phyloP scores from a whole-genome alignment of 495 filamentous ascomycete species.

The Penicillium desertorum region DNA sequence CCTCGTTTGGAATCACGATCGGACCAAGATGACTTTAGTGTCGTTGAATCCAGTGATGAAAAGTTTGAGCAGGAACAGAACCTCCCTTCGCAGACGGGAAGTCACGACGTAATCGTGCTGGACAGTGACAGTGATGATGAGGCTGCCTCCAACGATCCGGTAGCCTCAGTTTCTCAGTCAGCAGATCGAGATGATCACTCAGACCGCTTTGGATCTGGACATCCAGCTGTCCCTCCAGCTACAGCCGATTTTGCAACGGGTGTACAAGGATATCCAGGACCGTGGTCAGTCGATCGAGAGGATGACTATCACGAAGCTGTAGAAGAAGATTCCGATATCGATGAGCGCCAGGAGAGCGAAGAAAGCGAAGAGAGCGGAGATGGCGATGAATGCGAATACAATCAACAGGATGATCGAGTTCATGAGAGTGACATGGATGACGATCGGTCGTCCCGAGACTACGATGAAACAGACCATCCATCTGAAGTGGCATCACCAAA shows the following conservation, averaged over 20 bases:
- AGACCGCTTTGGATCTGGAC: neutral
- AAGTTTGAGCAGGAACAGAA: slow-evolving; percentile 4
- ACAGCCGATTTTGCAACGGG: neutral
- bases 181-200: slow-evolving; percentile 1
- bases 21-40: slow-evolving; percentile 21
- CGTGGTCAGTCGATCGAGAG: slow-evolving; percentile 4
- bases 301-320: slow-evolving; percentile 2
- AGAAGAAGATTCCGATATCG: slow-evolving; percentile 13
- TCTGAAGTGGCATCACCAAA: neutral
- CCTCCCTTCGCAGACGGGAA: slow-evolving; percentile 8
- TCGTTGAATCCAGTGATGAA: slow-evolving; percentile 13
- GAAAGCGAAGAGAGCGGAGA: slow-evolving; percentile 10
- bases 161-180: neutral
- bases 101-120: slow-evolving; percentile 40
- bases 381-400: slow-evolving; percentile 7
- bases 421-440: slow-evolving; percentile 23
- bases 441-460: slow-evolving; percentile 18
- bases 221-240: neutral
- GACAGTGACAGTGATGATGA: slow-evolving; percentile 50
- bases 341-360: slow-evolving; percentile 10
- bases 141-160: slow-evolving; percentile 15
- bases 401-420: slow-evolving; percentile 13
- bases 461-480: neutral
- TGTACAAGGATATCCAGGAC: slow-evolving; percentile 12
- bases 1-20: neutral